Evolutionary conservation across 176 grass and related monocot species (phyloP).

Genomic region (Chrysopogon serrulatus): DNA sequence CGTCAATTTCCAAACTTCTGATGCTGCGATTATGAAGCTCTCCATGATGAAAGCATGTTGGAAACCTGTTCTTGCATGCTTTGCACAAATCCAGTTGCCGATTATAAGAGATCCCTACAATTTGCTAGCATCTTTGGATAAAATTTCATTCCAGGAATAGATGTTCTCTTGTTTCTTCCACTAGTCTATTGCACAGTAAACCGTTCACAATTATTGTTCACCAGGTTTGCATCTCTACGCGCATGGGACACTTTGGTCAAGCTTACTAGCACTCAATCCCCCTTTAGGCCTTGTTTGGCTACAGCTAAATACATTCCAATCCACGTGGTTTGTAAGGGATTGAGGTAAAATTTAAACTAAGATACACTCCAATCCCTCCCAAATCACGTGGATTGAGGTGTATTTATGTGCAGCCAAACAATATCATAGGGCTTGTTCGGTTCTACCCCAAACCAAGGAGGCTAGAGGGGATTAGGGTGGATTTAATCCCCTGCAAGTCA

Average conservation of each 20-base stretch:
- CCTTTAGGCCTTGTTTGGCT: too few relatives aligned
- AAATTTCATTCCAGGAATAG: background rate
- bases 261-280: background rate
- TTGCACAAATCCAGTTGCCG: background rate
- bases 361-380: too few relatives aligned
- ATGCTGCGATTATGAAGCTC: background rate
- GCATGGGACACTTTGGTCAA: background rate
- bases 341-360: too few relatives aligned
- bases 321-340: too few relatives aligned
- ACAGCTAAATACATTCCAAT: too few relatives aligned
- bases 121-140: background rate
- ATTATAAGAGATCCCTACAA: background rate
- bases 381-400: too few relatives aligned
- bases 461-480: too few relatives aligned
- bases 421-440: too few relatives aligned
- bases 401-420: too few relatives aligned
- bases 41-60: background rate
- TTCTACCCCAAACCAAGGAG: too few relatives aligned
- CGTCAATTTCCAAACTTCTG: background rate
- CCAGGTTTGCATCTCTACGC: background rate
- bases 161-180: background rate
- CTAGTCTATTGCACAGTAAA: background rate
- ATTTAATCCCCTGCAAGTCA: too few relatives aligned
- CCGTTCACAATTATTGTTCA: background rate
- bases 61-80: background rate